Evolutionary conservation across 2,329 filamentous ascomycete species (phyloP).

Genomic region (Sclerotinia trifoliorum): DNA sequence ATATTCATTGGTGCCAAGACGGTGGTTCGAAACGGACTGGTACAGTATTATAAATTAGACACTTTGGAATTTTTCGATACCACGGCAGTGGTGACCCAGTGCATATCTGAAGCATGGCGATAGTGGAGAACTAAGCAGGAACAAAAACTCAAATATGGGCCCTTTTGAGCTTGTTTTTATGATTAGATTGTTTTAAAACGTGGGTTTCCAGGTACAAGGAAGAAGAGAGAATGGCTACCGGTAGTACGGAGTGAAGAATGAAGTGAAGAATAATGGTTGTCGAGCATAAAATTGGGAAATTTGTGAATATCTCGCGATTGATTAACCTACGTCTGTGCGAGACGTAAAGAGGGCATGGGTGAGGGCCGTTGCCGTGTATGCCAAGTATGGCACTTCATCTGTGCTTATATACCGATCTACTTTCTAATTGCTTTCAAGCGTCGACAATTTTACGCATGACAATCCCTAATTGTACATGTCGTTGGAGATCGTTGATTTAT

Average conservation of each 20-base stretch:
- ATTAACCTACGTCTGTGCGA: slow-evolving; percentile 4
- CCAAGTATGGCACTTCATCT: neutral
- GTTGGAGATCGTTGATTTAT: neutral
- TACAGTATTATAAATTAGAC: neutral
- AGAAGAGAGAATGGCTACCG: neutral
- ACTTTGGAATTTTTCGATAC: slow-evolving; percentile 9
- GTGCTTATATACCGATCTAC: neutral
- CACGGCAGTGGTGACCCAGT: neutral
- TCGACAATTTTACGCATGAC: neutral
- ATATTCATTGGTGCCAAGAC: slow-evolving; percentile 21
- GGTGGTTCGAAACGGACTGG: slow-evolving; percentile 22
- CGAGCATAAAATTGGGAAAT: neutral
- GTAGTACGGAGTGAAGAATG: neutral
- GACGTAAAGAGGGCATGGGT: neutral
- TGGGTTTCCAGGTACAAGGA: neutral
- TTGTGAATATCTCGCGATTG: neutral
- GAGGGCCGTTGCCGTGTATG: neutral
- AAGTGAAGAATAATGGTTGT: neutral
- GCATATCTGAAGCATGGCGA: neutral
- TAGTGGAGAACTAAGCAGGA: neutral
- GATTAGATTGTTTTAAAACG: neutral
- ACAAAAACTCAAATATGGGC: neutral
- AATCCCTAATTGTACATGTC: neutral
- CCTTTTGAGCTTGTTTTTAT: neutral
- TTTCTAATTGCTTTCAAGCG: neutral